phyloP scores from a whole-genome alignment of 768 basidiomycete species.

The Hygrocybe punicea region DNA sequence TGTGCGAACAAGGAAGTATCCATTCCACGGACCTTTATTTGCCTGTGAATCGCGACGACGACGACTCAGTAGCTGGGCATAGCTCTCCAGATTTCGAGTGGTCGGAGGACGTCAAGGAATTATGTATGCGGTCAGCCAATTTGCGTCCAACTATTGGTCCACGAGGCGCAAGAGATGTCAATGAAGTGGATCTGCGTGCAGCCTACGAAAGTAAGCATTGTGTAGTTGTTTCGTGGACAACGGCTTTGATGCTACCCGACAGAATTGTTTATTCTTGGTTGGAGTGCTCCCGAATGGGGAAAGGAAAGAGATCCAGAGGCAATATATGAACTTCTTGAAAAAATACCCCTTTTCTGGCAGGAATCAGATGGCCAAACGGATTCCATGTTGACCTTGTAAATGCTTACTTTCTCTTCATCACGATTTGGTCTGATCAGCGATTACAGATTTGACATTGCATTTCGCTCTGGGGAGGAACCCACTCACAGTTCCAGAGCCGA shows the following conservation, averaged over 20 bases:
- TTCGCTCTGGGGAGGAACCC: conserved; percentile 52
- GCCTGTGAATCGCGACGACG: conserved; percentile 11
- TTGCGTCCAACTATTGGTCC: conserved; percentile 40
- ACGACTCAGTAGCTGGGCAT: not conserved
- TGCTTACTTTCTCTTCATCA: not conserved
- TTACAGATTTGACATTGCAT: conserved; percentile 59
- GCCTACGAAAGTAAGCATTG: conserved; percentile 54
- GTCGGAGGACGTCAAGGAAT: conserved; percentile 38
- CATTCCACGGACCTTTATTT: conserved; percentile 40
- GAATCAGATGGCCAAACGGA: conserved; percentile 46
- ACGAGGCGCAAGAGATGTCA: conserved; percentile 44
- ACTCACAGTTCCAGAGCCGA: conserved; percentile 44
- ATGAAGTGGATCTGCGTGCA: conserved; percentile 46
- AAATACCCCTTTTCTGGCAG: conserved; percentile 56
- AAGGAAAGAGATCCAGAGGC: conserved; percentile 33
- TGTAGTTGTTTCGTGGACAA: not conserved
- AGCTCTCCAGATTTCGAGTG: conserved; percentile 30
- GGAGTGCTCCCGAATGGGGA: conserved; percentile 20
- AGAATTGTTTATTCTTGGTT: conserved; percentile 42
- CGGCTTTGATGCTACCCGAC: not conserved
- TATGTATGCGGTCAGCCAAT: conserved; percentile 30
- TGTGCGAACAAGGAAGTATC: conserved; percentile 49
- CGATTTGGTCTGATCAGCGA: not conserved
- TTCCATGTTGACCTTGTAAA: conserved; percentile 61
- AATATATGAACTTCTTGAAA: conserved; percentile 50